phyloP scores from a whole-genome alignment of 805 yeast genomes.

The Candida caryicola region DNA sequence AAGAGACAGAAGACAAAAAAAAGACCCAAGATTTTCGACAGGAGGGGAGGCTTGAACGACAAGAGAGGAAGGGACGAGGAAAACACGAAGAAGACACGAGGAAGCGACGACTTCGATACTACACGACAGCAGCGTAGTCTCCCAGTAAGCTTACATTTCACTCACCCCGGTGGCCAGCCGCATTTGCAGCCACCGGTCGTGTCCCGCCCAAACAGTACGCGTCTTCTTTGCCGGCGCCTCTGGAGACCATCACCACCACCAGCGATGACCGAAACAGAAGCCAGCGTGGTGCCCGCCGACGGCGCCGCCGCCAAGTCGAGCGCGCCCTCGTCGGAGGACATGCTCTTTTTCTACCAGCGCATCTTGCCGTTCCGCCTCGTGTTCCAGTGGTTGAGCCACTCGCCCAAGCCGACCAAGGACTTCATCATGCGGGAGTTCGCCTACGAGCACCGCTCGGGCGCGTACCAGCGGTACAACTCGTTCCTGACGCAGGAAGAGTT shows the following conservation, averaged over 20 bases:
- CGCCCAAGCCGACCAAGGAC: conserved; percentile 69
- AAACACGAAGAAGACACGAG: too few species aligned
- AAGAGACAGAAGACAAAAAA: too few species aligned
- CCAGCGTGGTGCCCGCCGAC: conserved; percentile 4
- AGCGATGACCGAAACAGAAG: not conserved
- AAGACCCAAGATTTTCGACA: too few species aligned
- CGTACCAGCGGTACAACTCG: conserved; percentile 86
- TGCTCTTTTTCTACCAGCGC: conserved; percentile 67
- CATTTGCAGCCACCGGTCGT: too few species aligned
- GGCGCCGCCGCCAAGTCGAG: conserved; percentile 7
- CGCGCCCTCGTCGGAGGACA: conserved; percentile 54
- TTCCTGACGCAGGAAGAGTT: conserved; percentile 66
- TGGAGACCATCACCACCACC: not conserved
- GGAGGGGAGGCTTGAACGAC: too few species aligned
- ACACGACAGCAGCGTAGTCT: too few species aligned
- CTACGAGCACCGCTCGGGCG: conserved; percentile 82
- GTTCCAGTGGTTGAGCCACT: conserved; percentile 89
- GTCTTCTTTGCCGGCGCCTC: too few species aligned
- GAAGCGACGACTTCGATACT: too few species aligned
- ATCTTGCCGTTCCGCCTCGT: conserved; percentile 73
- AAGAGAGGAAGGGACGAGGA: too few species aligned
- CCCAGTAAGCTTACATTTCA: too few species aligned
- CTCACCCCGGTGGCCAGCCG: too few species aligned
- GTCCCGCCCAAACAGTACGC: not conserved
- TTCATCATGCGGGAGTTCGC: conserved; percentile 93